Evolutionary conservation across 257 asterid species (phyloP).

Genomic region (Primulina huaijiensis): DNA sequence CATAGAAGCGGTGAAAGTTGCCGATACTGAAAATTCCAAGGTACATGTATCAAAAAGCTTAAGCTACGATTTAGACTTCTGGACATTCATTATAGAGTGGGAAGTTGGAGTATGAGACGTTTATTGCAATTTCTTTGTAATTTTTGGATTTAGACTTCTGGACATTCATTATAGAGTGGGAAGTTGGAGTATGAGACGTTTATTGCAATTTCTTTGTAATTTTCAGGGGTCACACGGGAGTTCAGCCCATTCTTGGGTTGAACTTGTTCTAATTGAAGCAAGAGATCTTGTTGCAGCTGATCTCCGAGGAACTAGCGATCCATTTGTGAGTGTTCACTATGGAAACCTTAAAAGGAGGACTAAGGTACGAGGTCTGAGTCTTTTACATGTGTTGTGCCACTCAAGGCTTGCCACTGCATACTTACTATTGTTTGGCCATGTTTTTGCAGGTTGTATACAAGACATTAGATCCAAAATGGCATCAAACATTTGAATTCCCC

Average conservation of each 20-base stretch:
- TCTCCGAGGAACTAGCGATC: slow-evolving; percentile 97
- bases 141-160: too few species aligned
- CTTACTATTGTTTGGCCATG: slow-evolving; percentile 10
- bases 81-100: neutral
- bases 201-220: slow-evolving; percentile 13
- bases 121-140: slow-evolving; percentile 15
- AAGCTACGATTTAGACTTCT: too few species aligned
- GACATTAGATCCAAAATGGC: slow-evolving; percentile 86
- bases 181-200: neutral
- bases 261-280: slow-evolving; percentile 83
- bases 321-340: slow-evolving; percentile 84
- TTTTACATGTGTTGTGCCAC: neutral
- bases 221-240: slow-evolving; percentile 52
- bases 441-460: slow-evolving; percentile 57
- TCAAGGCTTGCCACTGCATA: neutral
- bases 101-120: neutral
- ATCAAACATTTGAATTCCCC: slow-evolving; percentile 85
- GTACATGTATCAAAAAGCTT: slow-evolving; percentile 30
- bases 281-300: slow-evolving; percentile 96
- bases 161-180: neutral
- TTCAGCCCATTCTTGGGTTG: slow-evolving; percentile 70
- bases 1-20: slow-evolving; percentile 63
- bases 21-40: slow-evolving; percentile 55
- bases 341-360: slow-evolving; percentile 85
- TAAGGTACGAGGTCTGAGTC: slow-evolving; percentile 38